These are phyloP conservation scores for Chenopodium formosanum DNA, from an alignment of 148 eudicot species.

Conservation along the genomic window DNA sequence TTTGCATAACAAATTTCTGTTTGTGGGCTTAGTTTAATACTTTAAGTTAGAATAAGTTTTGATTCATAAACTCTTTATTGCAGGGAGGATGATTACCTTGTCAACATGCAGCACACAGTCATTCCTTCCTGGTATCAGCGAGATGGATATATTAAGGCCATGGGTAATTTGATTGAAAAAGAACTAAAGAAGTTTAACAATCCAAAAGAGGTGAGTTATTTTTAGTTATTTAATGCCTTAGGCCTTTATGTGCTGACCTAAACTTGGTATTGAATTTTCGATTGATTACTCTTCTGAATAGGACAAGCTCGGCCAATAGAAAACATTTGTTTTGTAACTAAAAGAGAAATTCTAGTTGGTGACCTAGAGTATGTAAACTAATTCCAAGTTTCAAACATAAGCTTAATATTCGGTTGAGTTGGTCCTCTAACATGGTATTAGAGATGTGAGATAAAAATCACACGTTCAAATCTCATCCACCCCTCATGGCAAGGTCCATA, in stretches of 20 bases:
- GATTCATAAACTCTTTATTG: background rate
- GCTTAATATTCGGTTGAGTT: too few relatives aligned
- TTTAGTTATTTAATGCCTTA: background rate
- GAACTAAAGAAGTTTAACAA: slow-evolving; percentile 58
- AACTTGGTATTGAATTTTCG: background rate
- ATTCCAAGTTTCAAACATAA: too few relatives aligned
- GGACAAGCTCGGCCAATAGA: background rate
- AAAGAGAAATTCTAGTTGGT: too few relatives aligned
- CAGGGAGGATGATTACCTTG: slow-evolving; percentile 96
- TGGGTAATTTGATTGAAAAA: slow-evolving; percentile 78
- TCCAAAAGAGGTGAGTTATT: slow-evolving; percentile 65
- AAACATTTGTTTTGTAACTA: background rate
- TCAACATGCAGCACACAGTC: slow-evolving; percentile 95
- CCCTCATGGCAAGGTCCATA: too few relatives aligned
- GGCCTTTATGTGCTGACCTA: background rate
- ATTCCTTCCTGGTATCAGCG: slow-evolving; percentile 99
- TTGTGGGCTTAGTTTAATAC: background rate
- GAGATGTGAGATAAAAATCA: too few relatives aligned
- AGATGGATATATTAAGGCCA: slow-evolving; percentile 89
- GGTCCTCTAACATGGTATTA: too few relatives aligned
- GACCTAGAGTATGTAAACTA: too few relatives aligned
- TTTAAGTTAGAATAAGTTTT: background rate
- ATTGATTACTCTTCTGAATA: background rate
- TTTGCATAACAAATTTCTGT: background rate
- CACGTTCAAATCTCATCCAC: too few relatives aligned